Base-by-base conservation (phyloP, 2,329 filamentous ascomycete species). In the Aspergillus bombycis region DNA sequence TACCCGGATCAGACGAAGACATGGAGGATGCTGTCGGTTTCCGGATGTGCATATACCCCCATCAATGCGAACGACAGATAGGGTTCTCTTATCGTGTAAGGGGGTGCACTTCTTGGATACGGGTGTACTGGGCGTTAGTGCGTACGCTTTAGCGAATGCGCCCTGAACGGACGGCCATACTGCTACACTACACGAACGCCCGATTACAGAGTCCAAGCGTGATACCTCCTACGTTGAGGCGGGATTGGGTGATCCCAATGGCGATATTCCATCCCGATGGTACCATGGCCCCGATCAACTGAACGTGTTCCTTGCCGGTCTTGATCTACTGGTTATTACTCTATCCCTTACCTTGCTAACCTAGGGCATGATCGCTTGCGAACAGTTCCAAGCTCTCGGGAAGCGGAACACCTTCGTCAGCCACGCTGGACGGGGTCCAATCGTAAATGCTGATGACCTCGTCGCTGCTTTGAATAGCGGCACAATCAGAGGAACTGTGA, bases 291-390 rank as follows among this genome's bases (percentile, higher is more conserved):
- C 19, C 10, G 45, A 58, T 12, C 55, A 58, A 34, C 36, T 62
- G n/a, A 58, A 54, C 30, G 36, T 21, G 36, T 62, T 58, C 46
- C 55, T 62, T 14, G 34, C 45, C 14, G 36, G 38, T 32, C 60
- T 58, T 16, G 60, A 58, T 9, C 41, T 61, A 23, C 55, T 62
- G 6, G 36, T 58, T 21, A 62, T 62, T 14, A 52, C 53, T 2
- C 34, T 62, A 3, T 55, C 55, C 5, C 55, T 62, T 23, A 58
- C 46, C 16, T 8, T 26, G 26, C 23, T 45, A 5, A 62, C 60
- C 4, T n/a, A 21, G 14, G 55, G 55, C 12, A 48, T 62, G 34
- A 58, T 58, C 14, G 34, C 34, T 43, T 12, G 36, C 21, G 60
- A 62, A 16, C 55, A 62, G 55, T 58, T 58, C 16, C n/a, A n/a